Conservation (phyloP, 331 rosid species). For the Erythrophleum ivorense region DNA sequence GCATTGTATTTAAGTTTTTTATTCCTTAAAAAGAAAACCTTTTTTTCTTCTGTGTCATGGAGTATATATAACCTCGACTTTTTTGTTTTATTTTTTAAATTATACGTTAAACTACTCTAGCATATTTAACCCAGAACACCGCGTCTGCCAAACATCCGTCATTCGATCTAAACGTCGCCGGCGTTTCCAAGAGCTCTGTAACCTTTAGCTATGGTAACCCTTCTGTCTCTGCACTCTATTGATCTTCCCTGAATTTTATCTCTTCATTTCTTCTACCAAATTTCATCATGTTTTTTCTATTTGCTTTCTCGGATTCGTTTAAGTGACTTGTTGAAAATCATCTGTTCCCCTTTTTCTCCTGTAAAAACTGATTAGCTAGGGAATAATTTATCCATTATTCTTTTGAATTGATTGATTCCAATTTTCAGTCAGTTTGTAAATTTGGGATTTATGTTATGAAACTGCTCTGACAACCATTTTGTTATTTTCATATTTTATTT, state of each 20-base stretch:
- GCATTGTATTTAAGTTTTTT: too few relatives aligned
- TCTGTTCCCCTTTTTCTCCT: not conserved
- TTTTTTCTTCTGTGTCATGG: too few relatives aligned
- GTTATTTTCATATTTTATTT: not conserved
- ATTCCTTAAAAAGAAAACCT: too few relatives aligned
- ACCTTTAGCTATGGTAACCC: constrained; percentile 30
- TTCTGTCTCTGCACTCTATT: not conserved
- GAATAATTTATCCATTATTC: not conserved
- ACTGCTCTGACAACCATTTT: not conserved
- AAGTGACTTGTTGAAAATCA: not conserved
- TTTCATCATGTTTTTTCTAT: not conserved
- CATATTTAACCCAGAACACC: not conserved
- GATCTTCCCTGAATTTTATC: not conserved
- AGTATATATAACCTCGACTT: too few relatives aligned
- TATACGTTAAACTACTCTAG: not conserved
- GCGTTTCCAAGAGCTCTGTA: not conserved
- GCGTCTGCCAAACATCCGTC: not conserved
- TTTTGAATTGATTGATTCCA: not conserved
- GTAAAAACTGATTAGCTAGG: not conserved
- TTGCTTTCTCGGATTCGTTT: constrained; percentile 3
- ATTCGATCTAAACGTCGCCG: constrained; percentile 11
- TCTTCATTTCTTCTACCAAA: not conserved
- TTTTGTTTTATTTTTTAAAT: too few relatives aligned
- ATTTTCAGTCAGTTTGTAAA: not conserved
- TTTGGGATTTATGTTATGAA: not conserved